Evolutionary conservation across 768 basidiomycete genomes (phyloP).

Genomic region (Paxillus rubicundulus): DNA sequence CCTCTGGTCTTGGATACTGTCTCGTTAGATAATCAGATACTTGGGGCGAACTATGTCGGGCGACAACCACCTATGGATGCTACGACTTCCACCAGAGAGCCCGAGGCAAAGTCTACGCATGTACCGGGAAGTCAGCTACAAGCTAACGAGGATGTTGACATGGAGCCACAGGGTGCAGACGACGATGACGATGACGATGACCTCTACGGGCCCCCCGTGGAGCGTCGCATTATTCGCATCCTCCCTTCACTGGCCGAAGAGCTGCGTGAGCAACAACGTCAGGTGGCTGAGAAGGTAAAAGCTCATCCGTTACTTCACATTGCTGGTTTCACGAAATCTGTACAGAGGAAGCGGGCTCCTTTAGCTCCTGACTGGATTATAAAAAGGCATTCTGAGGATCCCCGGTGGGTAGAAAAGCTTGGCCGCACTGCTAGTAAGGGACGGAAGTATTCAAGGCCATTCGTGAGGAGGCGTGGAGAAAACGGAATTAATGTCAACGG

Average conservation of each 20-base stretch:
- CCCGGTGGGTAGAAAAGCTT: conserved; percentile 12
- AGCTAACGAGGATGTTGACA: background rate
- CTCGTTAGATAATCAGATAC: background rate
- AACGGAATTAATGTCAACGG: conserved; percentile 11
- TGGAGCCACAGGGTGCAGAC: background rate
- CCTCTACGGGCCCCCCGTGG: conserved; percentile 27
- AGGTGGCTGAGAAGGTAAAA: conserved; percentile 16
- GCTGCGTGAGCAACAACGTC: conserved; percentile 21
- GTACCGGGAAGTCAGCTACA: background rate
- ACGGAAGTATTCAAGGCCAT: conserved; percentile 15
- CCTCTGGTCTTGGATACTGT: background rate
- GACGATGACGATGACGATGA: conserved; percentile 24
- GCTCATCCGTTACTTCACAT: background rate
- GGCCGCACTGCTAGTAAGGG: background rate
- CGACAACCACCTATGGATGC: background rate
- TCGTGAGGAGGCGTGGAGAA: conserved; percentile 12
- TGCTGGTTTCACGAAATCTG: conserved; percentile 1
- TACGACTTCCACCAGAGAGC: background rate
- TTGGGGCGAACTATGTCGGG: background rate
- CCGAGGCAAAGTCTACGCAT: background rate
- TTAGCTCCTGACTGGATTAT: conserved; percentile 27
- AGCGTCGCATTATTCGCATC: conserved; percentile 24
- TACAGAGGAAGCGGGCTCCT: conserved; percentile 12
- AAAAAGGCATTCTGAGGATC: conserved; percentile 17
- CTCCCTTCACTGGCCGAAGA: conserved; percentile 26